Conservation (phyloP, 2,329 filamentous ascomycete species). For the Talaromyces marneffei region DNA sequence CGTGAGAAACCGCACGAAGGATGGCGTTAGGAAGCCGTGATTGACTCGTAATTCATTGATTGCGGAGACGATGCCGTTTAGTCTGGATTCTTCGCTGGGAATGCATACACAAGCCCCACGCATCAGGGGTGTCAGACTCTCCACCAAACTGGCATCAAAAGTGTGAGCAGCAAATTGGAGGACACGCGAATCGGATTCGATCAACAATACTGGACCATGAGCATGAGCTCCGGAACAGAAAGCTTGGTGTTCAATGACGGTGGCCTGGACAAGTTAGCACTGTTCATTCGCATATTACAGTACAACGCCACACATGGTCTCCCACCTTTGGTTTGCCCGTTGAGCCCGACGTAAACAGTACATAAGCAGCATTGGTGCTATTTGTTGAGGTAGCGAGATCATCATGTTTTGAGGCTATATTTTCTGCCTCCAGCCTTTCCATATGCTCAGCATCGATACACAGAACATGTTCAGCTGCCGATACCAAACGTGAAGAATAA, state of each 20-base stretch:
- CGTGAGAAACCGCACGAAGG: constrained; percentile 49
- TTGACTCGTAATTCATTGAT: constrained; percentile 49
- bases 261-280: constrained; percentile 39
- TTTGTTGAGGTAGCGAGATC: constrained; percentile 19
- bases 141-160: constrained; percentile 50
- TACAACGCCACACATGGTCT: constrained; percentile 51
- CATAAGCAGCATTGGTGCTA: constrained; percentile 45
- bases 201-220: constrained; percentile 48
- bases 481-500: constrained; percentile 2
- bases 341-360: constrained; percentile 56
- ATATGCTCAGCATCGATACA: constrained; percentile 1
- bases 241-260: constrained; percentile 58
- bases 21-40: constrained; percentile 55
- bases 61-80: constrained; percentile 20
- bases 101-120: constrained; percentile 57
- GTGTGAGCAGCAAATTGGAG: constrained; percentile 54
- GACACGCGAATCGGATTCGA: constrained; percentile 51
- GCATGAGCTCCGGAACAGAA: constrained; percentile 51
- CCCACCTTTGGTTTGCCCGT: constrained; percentile 50
- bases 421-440: background rate
- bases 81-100: constrained; percentile 45
- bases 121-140: constrained; percentile 51
- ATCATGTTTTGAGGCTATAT: background rate
- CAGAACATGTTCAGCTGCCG: constrained; percentile 13
- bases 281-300: constrained; percentile 55